A percentile compares a stretch with the other conserved stretches of the same genome.
Evolutionary conservation across 768 basidiomycete species (phyloP).

Genomic region (Rhodotorula paludigena): DNA sequence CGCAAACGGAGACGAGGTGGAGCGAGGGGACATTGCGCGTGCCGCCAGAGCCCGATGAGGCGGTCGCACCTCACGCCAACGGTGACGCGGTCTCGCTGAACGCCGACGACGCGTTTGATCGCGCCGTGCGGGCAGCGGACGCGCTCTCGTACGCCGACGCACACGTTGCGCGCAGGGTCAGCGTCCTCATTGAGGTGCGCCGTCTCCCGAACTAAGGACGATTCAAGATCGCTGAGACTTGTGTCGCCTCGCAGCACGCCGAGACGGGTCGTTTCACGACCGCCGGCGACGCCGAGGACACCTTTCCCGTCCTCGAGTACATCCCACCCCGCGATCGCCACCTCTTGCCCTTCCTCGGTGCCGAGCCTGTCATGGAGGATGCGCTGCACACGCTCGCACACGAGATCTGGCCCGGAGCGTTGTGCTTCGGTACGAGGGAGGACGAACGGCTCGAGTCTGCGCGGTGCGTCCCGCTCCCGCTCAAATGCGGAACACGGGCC

Average conservation of each 20-base stretch:
- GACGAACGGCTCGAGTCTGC: slow-evolving; percentile 24
- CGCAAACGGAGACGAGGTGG: slow-evolving; percentile 24
- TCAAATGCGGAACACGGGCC: no score
- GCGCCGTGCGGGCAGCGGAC: not conserved
- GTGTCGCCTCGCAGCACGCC: slow-evolving; percentile 52
- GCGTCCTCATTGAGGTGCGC: slow-evolving; percentile 7
- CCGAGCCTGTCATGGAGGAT: slow-evolving; percentile 53
- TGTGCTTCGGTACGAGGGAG: slow-evolving; percentile 40
- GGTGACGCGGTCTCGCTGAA: not conserved
- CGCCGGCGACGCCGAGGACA: not conserved
- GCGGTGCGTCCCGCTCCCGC: slow-evolving; percentile 10
- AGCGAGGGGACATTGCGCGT: not conserved
- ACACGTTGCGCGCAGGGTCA: slow-evolving; percentile 13
- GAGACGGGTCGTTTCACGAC: slow-evolving; percentile 53
- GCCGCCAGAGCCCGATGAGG: not conserved
- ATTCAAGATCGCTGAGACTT: no score
- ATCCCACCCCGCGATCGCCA: slow-evolving; percentile 13
- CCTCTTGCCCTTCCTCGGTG: slow-evolving; percentile 51
- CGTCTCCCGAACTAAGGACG: no score
- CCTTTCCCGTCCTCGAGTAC: not conserved
- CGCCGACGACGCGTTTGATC: slow-evolving; percentile 11
- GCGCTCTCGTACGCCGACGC: slow-evolving; percentile 19
- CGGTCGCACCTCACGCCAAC: not conserved
- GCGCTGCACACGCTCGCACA: slow-evolving; percentile 3
- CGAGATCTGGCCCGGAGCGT: slow-evolving; percentile 2